Evolutionary conservation across 768 basidiomycete genomes (phyloP), one percentile per base, ranked within the genome.

Genomic region (Paxillus rubicundulus): DNA sequence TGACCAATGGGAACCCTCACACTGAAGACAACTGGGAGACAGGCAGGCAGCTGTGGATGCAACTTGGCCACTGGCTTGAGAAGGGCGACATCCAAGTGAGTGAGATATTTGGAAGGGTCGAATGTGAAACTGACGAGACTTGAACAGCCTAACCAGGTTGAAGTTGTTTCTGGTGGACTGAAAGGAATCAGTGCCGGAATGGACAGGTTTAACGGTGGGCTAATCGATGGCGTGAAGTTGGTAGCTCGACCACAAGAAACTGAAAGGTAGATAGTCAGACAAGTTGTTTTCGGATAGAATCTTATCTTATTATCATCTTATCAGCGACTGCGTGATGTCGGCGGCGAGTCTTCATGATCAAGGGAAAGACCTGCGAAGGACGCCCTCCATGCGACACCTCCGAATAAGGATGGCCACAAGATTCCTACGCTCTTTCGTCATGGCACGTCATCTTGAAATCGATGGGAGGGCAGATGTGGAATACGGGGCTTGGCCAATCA

Each of bases 141-240:
- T 8, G 48, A 10, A 30, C 45, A 81, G 80, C 75, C 77, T 1
- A 78, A 75, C 60, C 64, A 64, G 18, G 67, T 74, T 9, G 74
- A 79, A 49, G 59, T 74, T 14, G 49, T 81, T 12, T 62, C 70
- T 0, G 67, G 68, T 12, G 80, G 80, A 8, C 62, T 81, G 20
- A 66, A 61, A 28, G 78, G 73, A 10, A 74, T 81, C 40, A 59
- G 62, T 32, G 63, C 62, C 12, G 81, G 74, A 9, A 59, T 82
- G 44, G 66, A 71, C 60, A 67, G 72, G 41, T 58, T 82, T 59
- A 63, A 72, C 53, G 63, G 67, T 4, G 70, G 71, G 30, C 61
- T 72, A 54, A 71, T 80, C 16, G 77, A 76, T 42, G 76, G 75
- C 4, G 60, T 70, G 21, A 80, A 80, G 60, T 59, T 81, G 34